Base-by-base conservation (phyloP, 176 grass and related monocot species). In the Elymus sibiricus region DNA sequence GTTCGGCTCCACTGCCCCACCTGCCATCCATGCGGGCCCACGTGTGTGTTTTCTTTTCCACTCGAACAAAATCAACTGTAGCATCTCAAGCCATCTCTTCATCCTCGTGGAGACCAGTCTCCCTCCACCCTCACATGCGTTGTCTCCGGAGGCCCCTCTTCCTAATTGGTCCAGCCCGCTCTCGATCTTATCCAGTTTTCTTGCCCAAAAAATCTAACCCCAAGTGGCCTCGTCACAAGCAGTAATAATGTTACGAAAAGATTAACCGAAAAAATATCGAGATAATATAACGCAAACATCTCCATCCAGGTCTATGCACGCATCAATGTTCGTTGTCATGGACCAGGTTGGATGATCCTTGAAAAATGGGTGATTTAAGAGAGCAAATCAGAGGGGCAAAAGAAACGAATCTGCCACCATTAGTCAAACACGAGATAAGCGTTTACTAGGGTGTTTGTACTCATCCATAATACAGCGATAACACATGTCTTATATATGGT, bases 301-400 rank as follows among this genome's bases (percentile, higher is more conserved):
- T 64, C 70, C 59, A 64, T 64, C 71, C n/a, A 22, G 8, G n/a
- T 3, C 7, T 39, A 70, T 40, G n/a, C 24, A 70, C 31, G 26
- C 39, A 85, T 65, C 14, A 55, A 25, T 29, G 43, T 77, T 77
- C 72, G 1, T 67, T 67, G 42, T 38, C 83, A 14, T 55, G 83
- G 40, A 66, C 72, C 28, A 84, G 76, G 38, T 37, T 76, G 82
- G 71, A 49, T 27, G 40, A 35, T 47, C 3, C 61, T 75, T 76
- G 72, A 25, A 53, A 85, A 21, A 35, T 12, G 22, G 21, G 72
- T 17, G 9, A 22, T 3, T 27, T 31, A 14, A 1, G 40, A 32
- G 39, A 46, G 60, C 38, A 75, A 11, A 56, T 56, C 7, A 58
- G 55, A 58, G 55, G 55, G 61, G 16, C 17, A 66, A 22, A 62